Conservation (phyloP, 768 basidiomycete genomes). For the Boletus subparvulus region DNA sequence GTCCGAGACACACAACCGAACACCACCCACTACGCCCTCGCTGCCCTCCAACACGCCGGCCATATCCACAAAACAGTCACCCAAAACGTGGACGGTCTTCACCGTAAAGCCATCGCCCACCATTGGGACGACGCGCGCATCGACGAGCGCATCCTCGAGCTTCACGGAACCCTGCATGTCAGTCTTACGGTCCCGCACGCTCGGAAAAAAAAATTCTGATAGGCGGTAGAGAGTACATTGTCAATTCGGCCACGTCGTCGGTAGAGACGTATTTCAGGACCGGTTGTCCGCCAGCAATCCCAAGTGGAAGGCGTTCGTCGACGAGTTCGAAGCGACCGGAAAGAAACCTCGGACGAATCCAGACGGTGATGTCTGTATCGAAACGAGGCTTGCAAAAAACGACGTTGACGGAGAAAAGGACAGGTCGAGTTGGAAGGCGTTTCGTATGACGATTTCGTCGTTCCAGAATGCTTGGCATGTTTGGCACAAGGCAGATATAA, state of each 20-base stretch:
- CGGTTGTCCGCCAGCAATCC: conserved; percentile 75
- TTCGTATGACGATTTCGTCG: conserved; percentile 71
- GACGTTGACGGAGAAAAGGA: not conserved
- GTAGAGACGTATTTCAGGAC: conserved; percentile 70
- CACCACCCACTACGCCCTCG: conserved; percentile 84
- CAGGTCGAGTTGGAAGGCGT: conserved; percentile 84
- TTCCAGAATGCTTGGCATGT: conserved; percentile 78
- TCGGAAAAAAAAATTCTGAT: conserved; percentile 11
- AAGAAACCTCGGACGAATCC: conserved; percentile 78
- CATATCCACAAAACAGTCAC: conserved; percentile 70
- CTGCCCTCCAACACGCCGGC: conserved; percentile 73
- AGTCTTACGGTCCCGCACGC: conserved; percentile 12
- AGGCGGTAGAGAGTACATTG: conserved; percentile 67
- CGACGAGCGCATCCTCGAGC: conserved; percentile 61
- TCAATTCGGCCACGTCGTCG: conserved; percentile 63
- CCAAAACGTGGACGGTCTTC: conserved; percentile 93
- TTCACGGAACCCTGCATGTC: conserved; percentile 88
- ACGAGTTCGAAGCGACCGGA: conserved; percentile 59
- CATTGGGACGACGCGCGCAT: conserved; percentile 40
- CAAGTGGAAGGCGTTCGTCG: conserved; percentile 67
- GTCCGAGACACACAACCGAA: conserved; percentile 84
- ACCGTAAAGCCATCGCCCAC: conserved; percentile 68
- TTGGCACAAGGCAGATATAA: conserved; percentile 53
- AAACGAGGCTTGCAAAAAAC: not conserved
- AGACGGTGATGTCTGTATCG: conserved; percentile 77